Evolutionary conservation across 106 monocot species (phyloP).

Genomic region (Allium sativum): DNA sequence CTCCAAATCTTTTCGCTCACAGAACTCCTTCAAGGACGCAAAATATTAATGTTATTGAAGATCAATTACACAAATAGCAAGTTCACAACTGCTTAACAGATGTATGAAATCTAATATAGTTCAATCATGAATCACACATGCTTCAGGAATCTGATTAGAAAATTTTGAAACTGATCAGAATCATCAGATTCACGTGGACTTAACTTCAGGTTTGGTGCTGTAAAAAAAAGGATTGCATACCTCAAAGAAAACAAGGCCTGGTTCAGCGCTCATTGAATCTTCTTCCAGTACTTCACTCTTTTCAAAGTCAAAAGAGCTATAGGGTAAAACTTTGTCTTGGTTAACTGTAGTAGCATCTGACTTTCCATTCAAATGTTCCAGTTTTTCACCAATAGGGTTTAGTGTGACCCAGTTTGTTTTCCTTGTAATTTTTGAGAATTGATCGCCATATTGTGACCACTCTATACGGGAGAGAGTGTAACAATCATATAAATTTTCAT

Average conservation of each 20-base stretch:
- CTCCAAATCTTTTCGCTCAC: too few species aligned
- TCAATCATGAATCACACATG: too few species aligned
- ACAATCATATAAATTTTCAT: conserved; percentile 86
- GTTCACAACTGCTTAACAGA: too few species aligned
- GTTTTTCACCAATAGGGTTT: conserved; percentile 66
- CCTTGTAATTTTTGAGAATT: conserved; percentile 25
- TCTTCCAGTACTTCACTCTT: conserved; percentile 63
- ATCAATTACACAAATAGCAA: too few species aligned
- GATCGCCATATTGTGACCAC: conserved; percentile 22
- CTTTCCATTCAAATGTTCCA: conserved; percentile 10
- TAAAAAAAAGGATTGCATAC: conserved; percentile 16
- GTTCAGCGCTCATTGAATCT: conserved; percentile 64
- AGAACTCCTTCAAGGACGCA: too few species aligned
- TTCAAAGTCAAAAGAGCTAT: conserved; percentile 59
- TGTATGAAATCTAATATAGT: too few species aligned
- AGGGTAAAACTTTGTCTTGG: conserved; percentile 23
- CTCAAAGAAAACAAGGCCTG: conserved; percentile 95
- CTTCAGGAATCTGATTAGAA: too few species aligned
- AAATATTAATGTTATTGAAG: too few species aligned
- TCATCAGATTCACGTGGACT: too few species aligned
- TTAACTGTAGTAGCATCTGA: not conserved
- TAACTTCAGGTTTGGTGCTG: too few species aligned
- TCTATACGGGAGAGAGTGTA: conserved; percentile 70
- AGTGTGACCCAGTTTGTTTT: conserved; percentile 68
- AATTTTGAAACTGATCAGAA: too few species aligned